These are phyloP conservation scores for Cyberlindnera mississippiensis DNA, from an alignment of 805 yeast species.

Conservation along the genomic window DNA sequence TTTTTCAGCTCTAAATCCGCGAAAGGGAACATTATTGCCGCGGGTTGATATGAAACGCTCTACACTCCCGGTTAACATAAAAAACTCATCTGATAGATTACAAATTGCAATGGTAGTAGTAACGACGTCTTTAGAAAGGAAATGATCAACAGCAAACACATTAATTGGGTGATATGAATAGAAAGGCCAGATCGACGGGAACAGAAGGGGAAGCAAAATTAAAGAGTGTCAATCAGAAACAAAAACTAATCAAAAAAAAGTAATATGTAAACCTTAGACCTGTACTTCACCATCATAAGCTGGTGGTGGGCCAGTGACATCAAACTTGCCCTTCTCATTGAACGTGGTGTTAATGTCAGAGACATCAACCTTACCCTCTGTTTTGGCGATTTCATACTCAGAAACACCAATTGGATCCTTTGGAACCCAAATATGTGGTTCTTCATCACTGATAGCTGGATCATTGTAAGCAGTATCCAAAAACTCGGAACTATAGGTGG, in stretches of 20 bases:
- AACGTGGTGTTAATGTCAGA: constrained; percentile 53
- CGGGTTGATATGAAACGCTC: too few relatives aligned
- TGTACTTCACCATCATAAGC: constrained; percentile 44
- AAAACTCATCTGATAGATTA: too few relatives aligned
- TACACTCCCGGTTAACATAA: too few relatives aligned
- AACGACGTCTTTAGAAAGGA: too few relatives aligned
- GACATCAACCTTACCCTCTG: constrained; percentile 52
- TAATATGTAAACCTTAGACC: background rate
- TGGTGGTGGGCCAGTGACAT: constrained; percentile 66
- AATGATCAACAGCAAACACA: too few relatives aligned
- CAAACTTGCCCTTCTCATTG: constrained; percentile 53
- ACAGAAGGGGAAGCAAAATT: background rate
- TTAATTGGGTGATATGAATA: too few relatives aligned
- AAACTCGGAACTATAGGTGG: constrained; percentile 31
- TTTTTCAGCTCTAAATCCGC: too few relatives aligned
- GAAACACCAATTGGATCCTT: constrained; percentile 66
- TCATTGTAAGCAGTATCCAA: constrained; percentile 41
- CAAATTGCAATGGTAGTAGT: too few relatives aligned
- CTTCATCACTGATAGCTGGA: constrained; percentile 53
- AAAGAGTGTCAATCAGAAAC: background rate
- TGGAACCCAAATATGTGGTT: constrained; percentile 69
- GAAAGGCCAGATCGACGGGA: too few relatives aligned
- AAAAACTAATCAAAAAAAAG: background rate
- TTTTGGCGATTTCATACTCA: constrained; percentile 50
- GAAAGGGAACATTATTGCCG: too few relatives aligned